Base-by-base conservation (phyloP, 306 rosid species). In the Albizia julibrissin region DNA sequence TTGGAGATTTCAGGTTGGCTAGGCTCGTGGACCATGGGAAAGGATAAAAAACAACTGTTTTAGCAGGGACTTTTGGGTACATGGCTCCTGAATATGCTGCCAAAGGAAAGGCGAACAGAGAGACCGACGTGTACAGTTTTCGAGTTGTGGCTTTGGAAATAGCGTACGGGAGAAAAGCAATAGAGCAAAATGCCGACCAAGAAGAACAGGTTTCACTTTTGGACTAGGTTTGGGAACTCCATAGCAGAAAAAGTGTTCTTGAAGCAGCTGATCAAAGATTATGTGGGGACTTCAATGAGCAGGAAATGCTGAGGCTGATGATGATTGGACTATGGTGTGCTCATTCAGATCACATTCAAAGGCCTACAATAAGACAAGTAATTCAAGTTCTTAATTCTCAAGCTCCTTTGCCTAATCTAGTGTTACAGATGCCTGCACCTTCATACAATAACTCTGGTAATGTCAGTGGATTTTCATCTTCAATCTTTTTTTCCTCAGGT, bases 1-100 rank as follows among this genome's bases (percentile, higher is more conserved):
- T 87, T 21, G 90, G 90, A 9, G 90, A 87, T 65, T 87, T 87
- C 27, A 88, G 90, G 6, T 56, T 87, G 58, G 88, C 88, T 0
- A 87, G 88, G 59, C 24, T 85, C 1, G 74, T 80, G 67, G 84
- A 80, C 4, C 88, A 85, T 14, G 74, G 18, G 26, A 73, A 13
- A 16, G 49, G 70, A 6, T 68, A 80, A 10, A 22, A 82, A 54
- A 87, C 90, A 22, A 85, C 88, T 0, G 78, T 12, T 44, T 10
- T 85, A 72, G 90, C 90, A 0, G 88, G 90, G 43, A 82, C 87
- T 19, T 43, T 58, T 8, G 88, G 90, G 16, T 87, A 87, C 24
- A 56, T 87, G 77, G 58, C 90, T 46, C 90, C 88, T 5, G 90
- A 87, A 73, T 64, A 73, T 16, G 72, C 72, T 11, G 42, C 76